Evolutionary conservation across 2,329 filamentous ascomycete genomes (phyloP), one percentile per base, ranked within the genome.

Genomic region (Colletotrichum liriopes): DNA sequence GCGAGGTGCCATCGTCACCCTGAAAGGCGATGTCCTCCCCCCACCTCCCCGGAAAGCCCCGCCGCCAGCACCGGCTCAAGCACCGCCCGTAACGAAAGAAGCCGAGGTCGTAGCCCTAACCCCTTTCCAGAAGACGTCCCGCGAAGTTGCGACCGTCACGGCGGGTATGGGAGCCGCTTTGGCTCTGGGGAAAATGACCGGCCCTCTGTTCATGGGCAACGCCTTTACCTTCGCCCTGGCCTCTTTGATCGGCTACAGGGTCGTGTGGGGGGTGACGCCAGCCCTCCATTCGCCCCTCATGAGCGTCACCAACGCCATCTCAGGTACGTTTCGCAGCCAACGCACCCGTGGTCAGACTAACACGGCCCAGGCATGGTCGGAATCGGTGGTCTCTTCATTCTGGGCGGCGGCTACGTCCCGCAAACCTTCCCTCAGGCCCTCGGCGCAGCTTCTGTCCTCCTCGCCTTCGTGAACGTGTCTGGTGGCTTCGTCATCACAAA

Each of bases 221-320:
- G 90, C 92, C 58, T 96, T 97, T 79, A 95, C 93, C 0, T 96
- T 96, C 81, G 91, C 92, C 20, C 85, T 98, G 56, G 94, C 95
- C 59, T 93, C 94, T 77, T 84, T 98, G 37, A 94, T 97, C 74
- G 95, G 94, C 9, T 97, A 98, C 78, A 90, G 94, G 60, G 94
- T 94, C 7, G 93, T 97, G 32, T 97, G 94, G 94, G 94, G 94
- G 65, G 94, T 97, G 16, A 85, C 87, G 0, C 94, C 94, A 9
- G 94, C 94, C 45, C 86, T 98, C 6, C 95, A 97, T 81, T 96
- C 93, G 2, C 95, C 94, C 1, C 84, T 98, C 6, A 97, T 98
- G 95, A 95, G 93, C 76, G 94, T 97, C 45, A 97, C 95, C 9
- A 97, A 98, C 80, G 95, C 95, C 37, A 97, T 97, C 76, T 96